phyloP scores from a whole-genome alignment of 108 stramenopile genomes.

The Pseudonitzschia multiseries region DNA sequence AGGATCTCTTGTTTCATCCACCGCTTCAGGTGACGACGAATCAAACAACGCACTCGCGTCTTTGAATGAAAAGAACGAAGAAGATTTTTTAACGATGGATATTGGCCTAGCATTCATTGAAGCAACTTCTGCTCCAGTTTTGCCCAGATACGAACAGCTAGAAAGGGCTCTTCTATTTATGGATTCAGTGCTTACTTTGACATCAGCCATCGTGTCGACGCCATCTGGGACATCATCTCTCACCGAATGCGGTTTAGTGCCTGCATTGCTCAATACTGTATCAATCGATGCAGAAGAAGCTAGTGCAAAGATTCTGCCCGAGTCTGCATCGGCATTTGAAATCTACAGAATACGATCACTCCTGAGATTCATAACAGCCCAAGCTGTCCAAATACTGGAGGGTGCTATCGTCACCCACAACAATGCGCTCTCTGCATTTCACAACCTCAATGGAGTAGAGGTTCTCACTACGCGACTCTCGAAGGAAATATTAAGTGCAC shows the following conservation, averaged over 20 bases:
- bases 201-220: slow-evolving; percentile 79
- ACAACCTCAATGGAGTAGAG: slow-evolving; percentile 83
- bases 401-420: slow-evolving; percentile 83
- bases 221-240: slow-evolving; percentile 84
- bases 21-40: background rate
- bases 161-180: slow-evolving; percentile 76
- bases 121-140: slow-evolving; percentile 57
- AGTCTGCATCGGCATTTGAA: slow-evolving; percentile 19
- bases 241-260: slow-evolving; percentile 91
- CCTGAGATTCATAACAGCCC: slow-evolving; percentile 72
- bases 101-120: slow-evolving; percentile 88
- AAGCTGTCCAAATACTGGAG: slow-evolving; percentile 91
- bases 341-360: slow-evolving; percentile 29
- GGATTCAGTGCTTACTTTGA: slow-evolving; percentile 82
- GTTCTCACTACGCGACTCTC: slow-evolving; percentile 64
- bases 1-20: slow-evolving; percentile 43
- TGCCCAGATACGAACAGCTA: slow-evolving; percentile 50
- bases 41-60: background rate
- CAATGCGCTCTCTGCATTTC: slow-evolving; percentile 83
- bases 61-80: slow-evolving; percentile 12
- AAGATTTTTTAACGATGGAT: slow-evolving; percentile 30
- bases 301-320: slow-evolving; percentile 14
- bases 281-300: slow-evolving; percentile 52
- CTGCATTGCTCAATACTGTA: slow-evolving; percentile 82
- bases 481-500: slow-evolving; percentile 49